Base-by-base conservation (phyloP, 2,329 filamentous ascomycete genomes). In the Arthrocladium fulminans region DNA sequence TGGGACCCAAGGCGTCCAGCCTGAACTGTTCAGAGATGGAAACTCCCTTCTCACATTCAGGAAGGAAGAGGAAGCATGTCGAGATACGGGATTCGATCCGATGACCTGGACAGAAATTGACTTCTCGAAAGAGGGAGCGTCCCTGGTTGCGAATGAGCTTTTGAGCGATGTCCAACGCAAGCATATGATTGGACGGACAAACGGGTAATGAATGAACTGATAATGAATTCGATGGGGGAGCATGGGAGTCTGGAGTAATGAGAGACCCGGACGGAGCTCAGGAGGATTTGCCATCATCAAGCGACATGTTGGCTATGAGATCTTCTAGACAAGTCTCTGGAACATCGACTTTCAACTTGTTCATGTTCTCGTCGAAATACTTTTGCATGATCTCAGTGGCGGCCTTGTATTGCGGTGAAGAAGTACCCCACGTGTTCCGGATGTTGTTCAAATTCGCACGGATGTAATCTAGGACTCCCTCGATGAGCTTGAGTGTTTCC, bases 351-450 rank as follows among this genome's bases (percentile, higher is more conserved):
- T 47, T 47, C 25, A 53, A 17, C 37, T 43, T 23, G 25, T 45
- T 44, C 39, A 53, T 25, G 41, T 58, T 56, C 39, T 58, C 54
- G 15, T 49, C 50, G n/a, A 57, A 48, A 45, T 53, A 54, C n/a
- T 39, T 38, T 34, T 54, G 39, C 56, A 58, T 58, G 25, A 58
- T 47, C 29, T 32, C 49, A 12, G 23, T 22, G 1, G 53, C 56
- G 15, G 48, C 46, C 32, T 38, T 41, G 50, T 54, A 57, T 48
- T 58, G 56, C 22, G 25, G 27, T 25, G 50, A 53, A 17, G 52
- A 48, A 1, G 38, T 40, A 25, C 56, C 56, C 54, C 54, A 58
- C 9, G 54, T 56, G 12, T 25, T 27, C 20, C 30, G 38, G 15
- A 55, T 53, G 27, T 57, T 53, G 29, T 24, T 27, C 19, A 58